Base-by-base conservation (phyloP, 257 asterid genomes). In the Lycium barbarum region DNA sequence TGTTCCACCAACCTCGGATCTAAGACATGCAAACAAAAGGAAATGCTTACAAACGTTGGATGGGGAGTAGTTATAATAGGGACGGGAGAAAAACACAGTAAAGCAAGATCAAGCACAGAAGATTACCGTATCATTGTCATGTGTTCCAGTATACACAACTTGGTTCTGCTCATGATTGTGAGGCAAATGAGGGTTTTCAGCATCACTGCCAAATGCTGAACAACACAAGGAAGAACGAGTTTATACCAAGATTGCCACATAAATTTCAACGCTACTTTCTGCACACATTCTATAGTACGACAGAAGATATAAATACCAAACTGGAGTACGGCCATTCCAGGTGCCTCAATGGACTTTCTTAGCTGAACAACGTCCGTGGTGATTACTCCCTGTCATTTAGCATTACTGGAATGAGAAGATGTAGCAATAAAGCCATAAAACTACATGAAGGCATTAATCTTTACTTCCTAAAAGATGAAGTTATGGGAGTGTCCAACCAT, bases 321-420 rank as follows among this genome's bases (percentile, higher is more conserved):
- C 89, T 97, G 98, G 88, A 97, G 96, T 83, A 95, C 98, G 11
- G 99, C 98, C 99, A 97, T 97, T 84, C 99, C 98, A 83, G 98
- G 99, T 85, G 98, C 99, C 66, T 94, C 94, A 65, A 95, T 95
- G 82, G 97, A 94, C 90, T 88, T 92, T 87, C 99, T 89, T 78
- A 97, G 98, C 88, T 91, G 92, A 88, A 97, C 97, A 66, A 97
- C 98, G 73, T 97, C 99, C 88, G 92, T 94, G 45, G 99, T 97
- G 45, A 97, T 97, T 45, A 95, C 98, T 73, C 98, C 99, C 99
- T 97, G 90, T 55, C 88, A 83, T 79, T 83, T 26, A 73, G 74
- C 79, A 87, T 74, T 49, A 40, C 45, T 54, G 81, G 70, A 68
- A 78, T 66, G 66, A 61, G 79, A 67, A 81, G 68, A 82, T 79